Base-by-base conservation (phyloP, 2,329 filamentous ascomycete genomes). In the Hypoxylon sp. region DNA sequence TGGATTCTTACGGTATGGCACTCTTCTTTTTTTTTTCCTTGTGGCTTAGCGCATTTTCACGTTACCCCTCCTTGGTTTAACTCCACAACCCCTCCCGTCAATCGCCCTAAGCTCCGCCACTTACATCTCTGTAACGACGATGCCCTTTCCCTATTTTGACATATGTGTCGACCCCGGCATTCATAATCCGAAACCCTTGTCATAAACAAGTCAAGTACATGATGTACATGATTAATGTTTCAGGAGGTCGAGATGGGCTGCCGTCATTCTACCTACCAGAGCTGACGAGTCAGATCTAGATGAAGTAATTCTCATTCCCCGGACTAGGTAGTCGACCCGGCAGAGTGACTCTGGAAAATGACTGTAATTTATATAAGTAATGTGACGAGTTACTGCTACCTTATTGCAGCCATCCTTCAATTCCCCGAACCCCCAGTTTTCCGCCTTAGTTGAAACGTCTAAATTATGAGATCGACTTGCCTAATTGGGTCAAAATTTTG, bases 321-420 rank as follows among this genome's bases (percentile, higher is more conserved):
- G 36, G 38, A 14, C 45, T 64, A 25, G 52, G 28, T 60, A 34
- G 36, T 48, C 14, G 52, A 61, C 53, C 65, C 65, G 58, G 53
- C 64, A 56, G 59, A 70, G 58, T 21, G 60, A 65, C 57, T 62
- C 34, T 59, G 58, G 52, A 61, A 65, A 67, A 61, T 63, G 59
- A 66, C 51, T 14, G 61, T 49, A 68, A 62, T 65, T 56, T 62
- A 65, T 65, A 62, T 32, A 48, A 50, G 46, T 51, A 23, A 60
- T 60, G 62, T 68, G 68, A 68, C 61, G 60, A 65, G 65, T 21
- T 41, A 60, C 51, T 68, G 28, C 58, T 65, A 68, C 65, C 59
- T 70, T 70, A 67, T 74, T 75, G 72, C 72, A 69, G 71, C 59
- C 63, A 67, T 74, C 74, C 74, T 76, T 72, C 73, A 76, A 76